Conservation (phyloP, 1,284 basidiomycete genomes). For the Fomitiporia mediterranea region DNA sequence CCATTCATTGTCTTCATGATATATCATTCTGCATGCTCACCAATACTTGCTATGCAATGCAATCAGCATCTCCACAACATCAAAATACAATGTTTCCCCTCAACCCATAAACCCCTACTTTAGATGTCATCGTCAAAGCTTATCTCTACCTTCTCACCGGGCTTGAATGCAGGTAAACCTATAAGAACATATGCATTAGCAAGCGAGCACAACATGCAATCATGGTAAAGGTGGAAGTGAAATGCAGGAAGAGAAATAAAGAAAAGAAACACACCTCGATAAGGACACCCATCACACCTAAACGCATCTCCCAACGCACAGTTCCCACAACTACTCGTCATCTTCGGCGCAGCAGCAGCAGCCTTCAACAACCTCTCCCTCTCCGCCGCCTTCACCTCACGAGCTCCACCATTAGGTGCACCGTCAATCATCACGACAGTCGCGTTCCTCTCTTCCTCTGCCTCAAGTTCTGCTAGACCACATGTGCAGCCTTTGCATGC, state of each 20-base stretch:
- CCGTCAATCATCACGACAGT: constrained; percentile 59
- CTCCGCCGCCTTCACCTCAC: constrained; percentile 55
- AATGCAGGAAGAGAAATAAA: constrained; percentile 7
- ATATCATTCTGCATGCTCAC: neutral
- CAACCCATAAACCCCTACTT: constrained; percentile 23
- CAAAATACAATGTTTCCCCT: neutral
- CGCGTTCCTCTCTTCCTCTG: constrained; percentile 55
- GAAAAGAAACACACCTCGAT: constrained; percentile 66
- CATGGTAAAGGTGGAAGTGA: constrained; percentile 9
- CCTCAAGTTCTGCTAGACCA: constrained; percentile 88
- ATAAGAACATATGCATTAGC: neutral
- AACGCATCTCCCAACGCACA: constrained; percentile 99
- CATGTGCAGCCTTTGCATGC: constrained; percentile 96
- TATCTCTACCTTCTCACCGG: constrained; percentile 95
- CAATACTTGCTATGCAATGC: neutral
- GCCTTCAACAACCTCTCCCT: constrained; percentile 58
- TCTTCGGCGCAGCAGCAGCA: constrained; percentile 69
- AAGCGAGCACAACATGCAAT: neutral
- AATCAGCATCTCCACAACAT: neutral
- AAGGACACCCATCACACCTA: constrained; percentile 92
- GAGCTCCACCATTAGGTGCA: constrained; percentile 33
- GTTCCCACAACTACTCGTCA: constrained; percentile 95
- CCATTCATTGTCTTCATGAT: neutral
- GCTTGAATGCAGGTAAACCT: constrained; percentile 96
- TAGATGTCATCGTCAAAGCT: constrained; percentile 82